Base-by-base conservation (phyloP, 2,329 filamentous ascomycete species). In the Phialemoniopsis sp. region DNA sequence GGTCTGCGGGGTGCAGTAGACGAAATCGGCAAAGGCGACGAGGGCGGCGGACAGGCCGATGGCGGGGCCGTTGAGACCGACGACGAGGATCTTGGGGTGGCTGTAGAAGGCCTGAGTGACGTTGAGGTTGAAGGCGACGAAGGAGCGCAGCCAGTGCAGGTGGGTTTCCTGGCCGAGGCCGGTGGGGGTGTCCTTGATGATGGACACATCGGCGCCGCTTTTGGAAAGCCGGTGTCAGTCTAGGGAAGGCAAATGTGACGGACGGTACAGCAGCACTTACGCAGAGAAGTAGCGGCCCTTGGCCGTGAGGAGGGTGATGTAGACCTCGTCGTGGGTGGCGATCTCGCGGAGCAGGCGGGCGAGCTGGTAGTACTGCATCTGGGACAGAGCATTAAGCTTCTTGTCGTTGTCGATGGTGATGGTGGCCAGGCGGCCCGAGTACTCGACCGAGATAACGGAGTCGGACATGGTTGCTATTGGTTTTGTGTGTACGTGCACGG, bases 61-160 rank as follows among this genome's bases (percentile, higher is more conserved):
- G 10, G 82, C 89, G 6, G 93, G 93, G 4, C 91, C 93, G 66
- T 97, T 97, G 49, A 97, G 82, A 0, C 88, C 93, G 1, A 84
- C 83, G 44, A 97, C 78, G 17, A 97, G 85, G 64, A 97, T 86
- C 68, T 97, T 96, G 52, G 89, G 87, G 66, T 97, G 93, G 13
- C 82, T 83, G 70, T 93, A 90, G 70, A 97, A 95, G 52, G 89
- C 84, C 53, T 88, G 84, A 3, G 90, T 93, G 53, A 88, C 78
- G 73, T 95, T 87, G 41, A 96, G 78, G 72, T 97, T 97, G 72
- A 86, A 85, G 50, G 84, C 72, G 10, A 88, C 85, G 64, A 97
- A 95, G 56, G 59, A 69, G 37, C 76, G 72, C 29, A 94, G 76
- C 67, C 80, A 82, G 50, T 79, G 70, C 38, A 59, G 57, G 54